Base-by-base conservation (phyloP, 2,329 filamentous ascomycete genomes). In the Microsporum audouinii region DNA sequence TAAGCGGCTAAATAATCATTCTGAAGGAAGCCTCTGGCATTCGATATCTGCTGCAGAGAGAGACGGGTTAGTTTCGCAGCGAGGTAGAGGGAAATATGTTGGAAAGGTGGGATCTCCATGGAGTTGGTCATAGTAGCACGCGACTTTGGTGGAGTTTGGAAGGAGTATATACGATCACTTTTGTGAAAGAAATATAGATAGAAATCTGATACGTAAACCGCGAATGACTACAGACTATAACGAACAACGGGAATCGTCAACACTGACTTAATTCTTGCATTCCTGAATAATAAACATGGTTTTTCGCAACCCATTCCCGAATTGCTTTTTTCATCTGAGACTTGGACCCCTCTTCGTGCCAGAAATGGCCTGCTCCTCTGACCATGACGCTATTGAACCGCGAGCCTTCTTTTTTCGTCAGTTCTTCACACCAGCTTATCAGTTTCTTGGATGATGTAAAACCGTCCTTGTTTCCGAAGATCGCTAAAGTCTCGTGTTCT, bases 401-500 rank as follows among this genome's bases (percentile, higher is more conserved):
- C 17, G 81, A 83, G 1, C 70, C 72, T 0, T 72, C 69, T 43
- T 66, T 67, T 10, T 72, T 70, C 17, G 73, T 71, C 51, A 91
- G 73, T 62, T 77, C 79, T 45, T 76, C 74, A 7, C 78, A 77
- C 91, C 91, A 96, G 0, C 78, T 74, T 8, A 82, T 79, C 66
- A 91, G 77, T 71, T 83, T 88, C 62, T 79, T 80, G 2, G 77
- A 77, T 0, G 85, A 82, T 0, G 88, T 85, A 65, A 96, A 95
- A 0, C 80, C 75, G 71, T 97, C 91, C 2, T 81, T 78, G 58
- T 86, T 83, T 1, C 91, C 92, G 68, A 86, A 95, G 0, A 95
- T 73, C 0, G 84, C 85, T 38, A 96, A 71, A 0, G 87, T 87
- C 0, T 80, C 78, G 67, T 85, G 79, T 1, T 65, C 64, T 39